These are phyloP conservation scores for Fusarium nanum DNA, from an alignment of 2,329 filamentous ascomycete species.

Conservation along the genomic window DNA sequence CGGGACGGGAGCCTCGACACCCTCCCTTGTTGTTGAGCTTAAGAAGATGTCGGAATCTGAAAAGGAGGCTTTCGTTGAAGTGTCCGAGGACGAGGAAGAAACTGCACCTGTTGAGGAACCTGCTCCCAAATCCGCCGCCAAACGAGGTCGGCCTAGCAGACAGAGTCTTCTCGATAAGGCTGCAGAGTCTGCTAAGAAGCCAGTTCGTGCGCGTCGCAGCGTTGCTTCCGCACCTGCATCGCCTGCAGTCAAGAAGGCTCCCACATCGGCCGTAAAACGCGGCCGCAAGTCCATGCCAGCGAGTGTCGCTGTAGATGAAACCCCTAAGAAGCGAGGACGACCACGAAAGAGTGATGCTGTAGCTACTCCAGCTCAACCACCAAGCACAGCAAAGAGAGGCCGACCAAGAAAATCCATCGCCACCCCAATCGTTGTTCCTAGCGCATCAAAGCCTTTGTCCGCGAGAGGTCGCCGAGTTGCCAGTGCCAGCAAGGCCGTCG, in stretches of 20 bases:
- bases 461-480: conserved; percentile 26
- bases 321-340: conserved; percentile 42
- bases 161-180: conserved; percentile 21
- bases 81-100: background rate
- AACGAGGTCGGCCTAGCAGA: conserved; percentile 30
- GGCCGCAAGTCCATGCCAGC: conserved; percentile 44
- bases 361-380: conserved; percentile 27
- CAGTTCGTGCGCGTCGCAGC: conserved; percentile 23
- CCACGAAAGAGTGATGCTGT: conserved; percentile 40
- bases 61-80: conserved; percentile 28
- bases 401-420: conserved; percentile 41
- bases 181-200: conserved; percentile 15
- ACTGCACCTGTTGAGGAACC: background rate
- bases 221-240: conserved; percentile 26
- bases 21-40: conserved; percentile 30
- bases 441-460: conserved; percentile 19
- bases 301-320: conserved; percentile 17
- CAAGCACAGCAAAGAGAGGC: conserved; percentile 36
- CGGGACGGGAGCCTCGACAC: conserved; percentile 24
- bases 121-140: conserved; percentile 11
- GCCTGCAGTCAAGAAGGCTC: conserved; percentile 21
- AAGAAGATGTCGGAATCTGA: conserved; percentile 29
- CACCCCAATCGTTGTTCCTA: conserved; percentile 8
- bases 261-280: conserved; percentile 18
- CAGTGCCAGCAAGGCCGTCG: conserved; percentile 26